Evolutionary conservation across 345 rosid species (phyloP).

Genomic region (Lenwebbia sp.): DNA sequence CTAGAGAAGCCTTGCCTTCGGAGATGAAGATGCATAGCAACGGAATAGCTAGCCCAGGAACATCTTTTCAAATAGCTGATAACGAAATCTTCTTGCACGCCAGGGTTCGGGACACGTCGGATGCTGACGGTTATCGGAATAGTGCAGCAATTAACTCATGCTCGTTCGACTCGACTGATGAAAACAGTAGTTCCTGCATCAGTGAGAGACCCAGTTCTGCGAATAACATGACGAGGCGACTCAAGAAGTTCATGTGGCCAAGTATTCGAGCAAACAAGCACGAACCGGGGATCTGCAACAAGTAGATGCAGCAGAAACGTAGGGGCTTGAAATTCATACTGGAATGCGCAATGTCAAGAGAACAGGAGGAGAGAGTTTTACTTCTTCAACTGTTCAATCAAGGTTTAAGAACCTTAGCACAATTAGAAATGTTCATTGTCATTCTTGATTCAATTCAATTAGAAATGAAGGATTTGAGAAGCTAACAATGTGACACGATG

Average conservation of each 20-base stretch:
- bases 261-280: slow-evolving; percentile 19
- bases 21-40: slow-evolving; percentile 56
- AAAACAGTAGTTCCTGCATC: slow-evolving; percentile 16
- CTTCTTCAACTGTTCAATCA: too few relatives aligned
- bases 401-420: too few relatives aligned
- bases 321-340: too few relatives aligned
- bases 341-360: too few relatives aligned
- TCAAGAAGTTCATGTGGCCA: slow-evolving; percentile 62
- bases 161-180: slow-evolving; percentile 28
- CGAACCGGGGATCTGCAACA: too few relatives aligned
- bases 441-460: too few relatives aligned
- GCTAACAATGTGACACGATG: too few relatives aligned
- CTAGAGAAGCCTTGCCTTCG: slow-evolving; percentile 47
- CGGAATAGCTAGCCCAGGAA: slow-evolving; percentile 58
- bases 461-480: too few relatives aligned
- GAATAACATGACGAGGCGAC: slow-evolving; percentile 7
- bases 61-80: slow-evolving; percentile 63
- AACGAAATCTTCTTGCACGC: slow-evolving; percentile 56
- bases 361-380: too few relatives aligned
- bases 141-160: slow-evolving; percentile 36
- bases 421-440: too few relatives aligned
- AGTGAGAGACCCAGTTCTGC: slow-evolving; percentile 28
- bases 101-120: slow-evolving; percentile 33
- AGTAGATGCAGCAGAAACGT: too few relatives aligned
- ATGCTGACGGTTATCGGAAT: slow-evolving; percentile 15